Conservation (phyloP, 768 basidiomycete species). For the Mycena olivaceomarginata region DNA sequence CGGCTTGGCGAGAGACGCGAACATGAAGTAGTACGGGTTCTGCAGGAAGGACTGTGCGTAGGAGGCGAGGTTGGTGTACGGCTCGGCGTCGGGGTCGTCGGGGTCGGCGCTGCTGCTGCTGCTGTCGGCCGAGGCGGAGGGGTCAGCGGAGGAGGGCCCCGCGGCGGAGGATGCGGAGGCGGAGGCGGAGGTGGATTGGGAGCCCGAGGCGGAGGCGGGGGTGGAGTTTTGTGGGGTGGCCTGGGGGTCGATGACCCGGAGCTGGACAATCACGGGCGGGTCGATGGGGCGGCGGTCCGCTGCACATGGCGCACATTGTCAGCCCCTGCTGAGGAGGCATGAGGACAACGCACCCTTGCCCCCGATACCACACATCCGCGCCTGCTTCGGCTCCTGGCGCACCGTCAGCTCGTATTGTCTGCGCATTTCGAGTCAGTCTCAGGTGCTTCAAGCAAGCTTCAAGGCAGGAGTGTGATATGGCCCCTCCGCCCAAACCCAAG, state of each 20-base stretch:
- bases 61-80: conserved; percentile 57
- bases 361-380: conserved; percentile 93
- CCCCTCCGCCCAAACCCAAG: conserved; percentile 44
- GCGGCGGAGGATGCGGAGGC: conserved; percentile 25
- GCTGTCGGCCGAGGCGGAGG: conserved; percentile 27
- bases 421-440: conserved; percentile 34
- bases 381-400: conserved; percentile 94
- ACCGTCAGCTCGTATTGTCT: conserved; percentile 92
- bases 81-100: conserved; percentile 46
- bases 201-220: conserved; percentile 1
- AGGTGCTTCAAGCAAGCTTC: too few relatives aligned
- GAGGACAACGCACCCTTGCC: conserved; percentile 73
- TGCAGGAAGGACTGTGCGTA: conserved; percentile 83
- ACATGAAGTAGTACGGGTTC: conserved; percentile 98
- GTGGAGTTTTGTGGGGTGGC: conserved; percentile 2
- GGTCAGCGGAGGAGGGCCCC: conserved; percentile 10
- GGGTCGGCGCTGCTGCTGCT: conserved; percentile 39
- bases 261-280: conserved; percentile 97
- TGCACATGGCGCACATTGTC: conserved; percentile 51
- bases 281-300: conserved; percentile 98
- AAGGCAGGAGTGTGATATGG: too few relatives aligned
- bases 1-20: conserved; percentile 91
- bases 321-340: not conserved
- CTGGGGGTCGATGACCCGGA: conserved; percentile 86
- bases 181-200: not conserved